Conservation (phyloP, 331 rosid genomes). For the Stylosanthes scabra region DNA sequence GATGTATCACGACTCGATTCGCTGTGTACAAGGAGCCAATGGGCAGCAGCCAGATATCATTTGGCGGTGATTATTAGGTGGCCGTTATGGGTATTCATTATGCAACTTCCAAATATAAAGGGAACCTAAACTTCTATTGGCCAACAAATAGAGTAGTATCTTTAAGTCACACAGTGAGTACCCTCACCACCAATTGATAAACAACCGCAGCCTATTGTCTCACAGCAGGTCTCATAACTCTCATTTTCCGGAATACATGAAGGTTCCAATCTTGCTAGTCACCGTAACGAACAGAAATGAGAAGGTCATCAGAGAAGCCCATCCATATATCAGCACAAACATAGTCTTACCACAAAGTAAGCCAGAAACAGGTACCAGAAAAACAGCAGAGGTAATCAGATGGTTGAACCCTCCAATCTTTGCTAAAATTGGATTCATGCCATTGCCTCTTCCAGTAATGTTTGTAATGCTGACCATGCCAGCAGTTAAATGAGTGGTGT, state of each 20-base stretch:
- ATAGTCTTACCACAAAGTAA: slow-evolving; percentile 61
- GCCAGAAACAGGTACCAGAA: slow-evolving; percentile 48
- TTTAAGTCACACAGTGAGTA: slow-evolving; percentile 9
- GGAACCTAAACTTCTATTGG: too few species aligned
- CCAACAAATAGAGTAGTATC: too few species aligned
- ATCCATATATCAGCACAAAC: slow-evolving; percentile 63
- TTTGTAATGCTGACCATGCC: slow-evolving; percentile 83
- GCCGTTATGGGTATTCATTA: too few species aligned
- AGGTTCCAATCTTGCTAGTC: slow-evolving; percentile 75
- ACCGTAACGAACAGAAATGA: slow-evolving; percentile 74
- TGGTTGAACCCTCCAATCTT: slow-evolving; percentile 68
- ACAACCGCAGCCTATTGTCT: slow-evolving; percentile 25
- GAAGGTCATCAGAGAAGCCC: slow-evolving; percentile 64
- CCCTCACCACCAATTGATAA: slow-evolving; percentile 21
- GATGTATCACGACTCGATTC: too few species aligned
- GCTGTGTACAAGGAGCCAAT: too few species aligned
- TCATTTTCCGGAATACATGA: slow-evolving; percentile 57
- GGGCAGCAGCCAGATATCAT: too few species aligned
- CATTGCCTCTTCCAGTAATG: slow-evolving; percentile 53
- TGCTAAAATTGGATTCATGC: slow-evolving; percentile 58
- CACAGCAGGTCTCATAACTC: slow-evolving; percentile 16
- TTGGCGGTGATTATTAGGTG: too few species aligned
- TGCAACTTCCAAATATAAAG: too few species aligned
- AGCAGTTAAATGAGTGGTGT: slow-evolving; percentile 69
- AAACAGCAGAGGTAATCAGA: slow-evolving; percentile 37